Evolutionary conservation across 2,329 filamentous ascomycete genomes (phyloP).

Genomic region (Botryotinia convoluta): DNA sequence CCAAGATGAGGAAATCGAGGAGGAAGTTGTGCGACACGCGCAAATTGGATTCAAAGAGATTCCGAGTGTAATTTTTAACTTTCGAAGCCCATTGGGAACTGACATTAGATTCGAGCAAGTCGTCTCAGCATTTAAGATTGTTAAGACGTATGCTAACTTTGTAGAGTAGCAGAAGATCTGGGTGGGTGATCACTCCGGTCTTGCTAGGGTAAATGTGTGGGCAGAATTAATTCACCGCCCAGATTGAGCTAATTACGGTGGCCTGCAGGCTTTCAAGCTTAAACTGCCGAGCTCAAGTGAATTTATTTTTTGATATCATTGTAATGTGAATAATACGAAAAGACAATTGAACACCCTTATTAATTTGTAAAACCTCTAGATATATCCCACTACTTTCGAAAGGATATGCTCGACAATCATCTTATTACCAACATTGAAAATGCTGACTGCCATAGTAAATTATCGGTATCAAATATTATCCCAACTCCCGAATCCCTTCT

Average conservation of each 20-base stretch:
- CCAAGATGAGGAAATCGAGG: conserved; percentile 22
- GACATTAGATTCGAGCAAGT: conserved; percentile 15
- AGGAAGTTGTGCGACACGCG: conserved; percentile 29
- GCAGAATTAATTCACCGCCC: conserved; percentile 12
- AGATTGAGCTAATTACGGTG: conserved; percentile 5
- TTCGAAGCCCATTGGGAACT: conserved; percentile 28
- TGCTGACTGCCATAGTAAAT: not conserved
- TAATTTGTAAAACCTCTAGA: not conserved
- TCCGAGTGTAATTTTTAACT: conserved; percentile 20
- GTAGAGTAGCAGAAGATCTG: conserved; percentile 18
- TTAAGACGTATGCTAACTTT: conserved; percentile 15
- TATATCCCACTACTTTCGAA: not conserved
- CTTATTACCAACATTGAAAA: not conserved
- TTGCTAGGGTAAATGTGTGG: conserved; percentile 18
- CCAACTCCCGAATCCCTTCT: not conserved
- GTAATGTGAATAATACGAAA: not conserved
- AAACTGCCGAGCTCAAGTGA: conserved; percentile 13
- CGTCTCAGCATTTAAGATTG: not conserved
- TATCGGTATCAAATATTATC: conserved; percentile 1
- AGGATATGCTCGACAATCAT: not conserved
- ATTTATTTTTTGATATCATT: not conserved
- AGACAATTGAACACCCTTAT: not conserved
- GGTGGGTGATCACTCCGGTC: conserved; percentile 19
- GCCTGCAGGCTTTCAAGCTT: conserved; percentile 13
- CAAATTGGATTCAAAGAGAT: conserved; percentile 22